These are phyloP conservation scores for Musa beccarii DNA, from an alignment of 176 grass and related monocot species.

Conservation along the genomic window DNA sequence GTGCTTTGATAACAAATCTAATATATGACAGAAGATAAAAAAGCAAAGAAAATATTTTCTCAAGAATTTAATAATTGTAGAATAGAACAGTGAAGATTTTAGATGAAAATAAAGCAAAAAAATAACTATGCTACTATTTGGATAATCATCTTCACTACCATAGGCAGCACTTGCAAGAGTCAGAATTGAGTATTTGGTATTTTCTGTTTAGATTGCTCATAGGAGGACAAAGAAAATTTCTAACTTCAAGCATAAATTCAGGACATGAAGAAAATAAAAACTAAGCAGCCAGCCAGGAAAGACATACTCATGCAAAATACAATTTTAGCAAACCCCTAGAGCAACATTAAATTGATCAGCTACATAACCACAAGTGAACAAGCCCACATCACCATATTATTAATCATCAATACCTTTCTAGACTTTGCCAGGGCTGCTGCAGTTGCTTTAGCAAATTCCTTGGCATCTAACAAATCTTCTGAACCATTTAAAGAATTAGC, in stretches of 20 bases:
- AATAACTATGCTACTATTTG: no score
- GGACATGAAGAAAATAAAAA: neutral
- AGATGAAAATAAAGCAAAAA: no score
- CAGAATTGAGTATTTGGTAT: neutral
- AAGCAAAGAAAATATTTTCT: no score
- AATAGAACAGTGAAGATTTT: no score
- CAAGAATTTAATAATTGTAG: no score
- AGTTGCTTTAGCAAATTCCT: constrained; percentile 25
- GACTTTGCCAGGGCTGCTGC: constrained; percentile 2
- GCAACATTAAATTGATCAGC: neutral
- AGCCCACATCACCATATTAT: no score
- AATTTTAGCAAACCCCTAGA: neutral
- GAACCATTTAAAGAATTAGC: constrained; percentile 11
- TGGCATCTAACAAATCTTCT: constrained; percentile 51
- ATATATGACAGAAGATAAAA: no score
- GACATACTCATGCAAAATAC: neutral
- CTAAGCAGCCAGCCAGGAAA: neutral
- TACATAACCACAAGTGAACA: neutral
- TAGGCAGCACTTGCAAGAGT: no score
- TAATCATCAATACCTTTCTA: constrained; percentile 2
- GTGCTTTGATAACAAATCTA: no score
- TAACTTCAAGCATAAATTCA: neutral
- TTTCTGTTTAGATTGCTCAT: neutral
- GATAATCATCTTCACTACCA: no score
- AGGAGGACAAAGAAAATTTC: neutral